Evolutionary conservation across 2,329 filamentous ascomycete species (phyloP).

Genomic region (Albifimbria verrucaria): DNA sequence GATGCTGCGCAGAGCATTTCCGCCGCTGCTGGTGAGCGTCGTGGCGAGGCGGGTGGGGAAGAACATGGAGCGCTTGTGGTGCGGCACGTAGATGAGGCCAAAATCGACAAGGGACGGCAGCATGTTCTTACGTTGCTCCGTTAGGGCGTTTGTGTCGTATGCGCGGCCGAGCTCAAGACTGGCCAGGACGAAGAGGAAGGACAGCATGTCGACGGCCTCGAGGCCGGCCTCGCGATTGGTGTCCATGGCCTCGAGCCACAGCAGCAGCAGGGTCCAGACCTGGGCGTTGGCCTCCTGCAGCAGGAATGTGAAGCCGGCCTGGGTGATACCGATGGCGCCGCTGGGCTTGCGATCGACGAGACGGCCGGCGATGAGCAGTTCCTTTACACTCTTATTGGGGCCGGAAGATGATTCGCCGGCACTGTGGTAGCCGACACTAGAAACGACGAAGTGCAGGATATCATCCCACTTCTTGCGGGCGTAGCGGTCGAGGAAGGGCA

Average conservation of each 20-base stretch:
- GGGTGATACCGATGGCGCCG: slow-evolving; percentile 76
- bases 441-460: slow-evolving; percentile 93
- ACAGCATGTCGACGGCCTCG: slow-evolving; percentile 89
- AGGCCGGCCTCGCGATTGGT: slow-evolving; percentile 56
- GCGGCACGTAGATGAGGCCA: slow-evolving; percentile 78
- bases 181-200: slow-evolving; percentile 93
- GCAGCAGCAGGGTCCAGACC: slow-evolving; percentile 90
- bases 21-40: slow-evolving; percentile 80
- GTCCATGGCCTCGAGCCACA: slow-evolving; percentile 86
- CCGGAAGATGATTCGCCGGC: slow-evolving; percentile 43
- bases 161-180: slow-evolving; percentile 87
- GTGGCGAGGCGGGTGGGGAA: slow-evolving; percentile 94
- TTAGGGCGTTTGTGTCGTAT: slow-evolving; percentile 83
- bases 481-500: slow-evolving; percentile 77
- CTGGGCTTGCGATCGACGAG: slow-evolving; percentile 67
- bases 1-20: slow-evolving; percentile 68
- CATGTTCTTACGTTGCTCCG: slow-evolving; percentile 79
- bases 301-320: slow-evolving; percentile 90
- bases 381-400: slow-evolving; percentile 76
- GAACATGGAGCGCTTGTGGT: slow-evolving; percentile 57
- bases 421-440: slow-evolving; percentile 58
- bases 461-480: slow-evolving; percentile 91
- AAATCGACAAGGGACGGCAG: slow-evolving; percentile 89
- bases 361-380: slow-evolving; percentile 74
- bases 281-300: slow-evolving; percentile 95